phyloP scores from a whole-genome alignment of 768 basidiomycete genomes.

The Mrakia hoshinonis region DNA sequence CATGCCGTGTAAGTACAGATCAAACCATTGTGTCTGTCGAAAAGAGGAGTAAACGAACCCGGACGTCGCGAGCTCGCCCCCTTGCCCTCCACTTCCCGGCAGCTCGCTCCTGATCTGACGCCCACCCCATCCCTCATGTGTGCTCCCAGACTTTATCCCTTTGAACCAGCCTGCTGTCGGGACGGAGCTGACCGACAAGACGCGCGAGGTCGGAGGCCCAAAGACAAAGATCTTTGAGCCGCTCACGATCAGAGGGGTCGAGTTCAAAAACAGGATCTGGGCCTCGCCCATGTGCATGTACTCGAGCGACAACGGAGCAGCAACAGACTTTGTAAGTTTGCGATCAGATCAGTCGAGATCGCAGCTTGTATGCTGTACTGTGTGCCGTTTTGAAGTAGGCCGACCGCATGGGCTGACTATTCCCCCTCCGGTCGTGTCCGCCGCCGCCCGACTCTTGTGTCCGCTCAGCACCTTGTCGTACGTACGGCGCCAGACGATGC shows the following conservation, averaged over 20 bases:
- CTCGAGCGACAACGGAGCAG: constrained; percentile 61
- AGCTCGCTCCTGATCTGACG: background rate
- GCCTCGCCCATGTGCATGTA: constrained; percentile 73
- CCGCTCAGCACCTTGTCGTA: background rate
- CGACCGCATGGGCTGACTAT: background rate
- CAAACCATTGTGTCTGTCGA: background rate
- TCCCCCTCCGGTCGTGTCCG: background rate
- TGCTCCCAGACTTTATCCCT: constrained; percentile 48
- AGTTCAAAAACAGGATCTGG: constrained; percentile 52
- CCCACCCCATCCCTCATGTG: background rate
- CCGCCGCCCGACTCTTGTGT: background rate
- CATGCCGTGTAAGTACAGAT: background rate
- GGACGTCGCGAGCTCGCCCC: background rate
- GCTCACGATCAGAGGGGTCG: constrained; percentile 52
- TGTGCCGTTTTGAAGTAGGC: too few species aligned
- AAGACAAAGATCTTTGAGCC: constrained; percentile 53
- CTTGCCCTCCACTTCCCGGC: background rate
- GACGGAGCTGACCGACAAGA: constrained; percentile 35
- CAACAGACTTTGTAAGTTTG: constrained; percentile 54
- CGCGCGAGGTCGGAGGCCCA: constrained; percentile 47
- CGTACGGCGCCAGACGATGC: background rate
- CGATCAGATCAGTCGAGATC: background rate
- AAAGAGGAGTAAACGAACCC: background rate
- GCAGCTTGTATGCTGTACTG: too few species aligned
- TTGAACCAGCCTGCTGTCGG: constrained; percentile 56